These are phyloP conservation scores for Simplicillium sp. DNA, from an alignment of 2,329 filamentous ascomycete species.

Conservation along the genomic window DNA sequence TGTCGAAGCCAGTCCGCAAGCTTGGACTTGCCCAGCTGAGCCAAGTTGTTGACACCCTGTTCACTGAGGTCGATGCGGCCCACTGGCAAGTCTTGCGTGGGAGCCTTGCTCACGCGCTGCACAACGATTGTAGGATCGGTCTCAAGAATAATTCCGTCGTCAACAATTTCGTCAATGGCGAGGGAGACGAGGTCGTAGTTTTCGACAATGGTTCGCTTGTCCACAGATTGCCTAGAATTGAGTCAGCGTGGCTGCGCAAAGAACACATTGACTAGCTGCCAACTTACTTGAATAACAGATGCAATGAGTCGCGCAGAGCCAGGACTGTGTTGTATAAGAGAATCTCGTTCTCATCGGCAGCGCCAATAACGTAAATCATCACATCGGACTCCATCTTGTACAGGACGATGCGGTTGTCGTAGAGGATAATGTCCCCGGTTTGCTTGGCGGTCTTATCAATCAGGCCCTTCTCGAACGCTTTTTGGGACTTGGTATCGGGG, in stretches of 20 bases:
- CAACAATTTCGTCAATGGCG: slow-evolving; percentile 89
- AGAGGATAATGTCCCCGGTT: slow-evolving; percentile 90
- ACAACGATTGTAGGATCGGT: slow-evolving; percentile 93
- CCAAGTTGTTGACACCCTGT: slow-evolving; percentile 88
- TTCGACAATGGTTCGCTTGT: slow-evolving; percentile 96
- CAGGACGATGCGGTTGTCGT: slow-evolving; percentile 91
- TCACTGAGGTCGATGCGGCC: slow-evolving; percentile 93
- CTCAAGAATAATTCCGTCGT: slow-evolving; percentile 94
- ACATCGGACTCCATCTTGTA: slow-evolving; percentile 98
- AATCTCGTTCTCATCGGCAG: slow-evolving; percentile 91
- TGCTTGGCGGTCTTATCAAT: slow-evolving; percentile 95
- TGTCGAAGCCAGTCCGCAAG: slow-evolving; percentile 85
- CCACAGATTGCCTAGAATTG: slow-evolving; percentile 71
- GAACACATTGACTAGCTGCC: not conserved
- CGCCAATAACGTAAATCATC: slow-evolving; percentile 89
- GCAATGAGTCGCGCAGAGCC: slow-evolving; percentile 80
- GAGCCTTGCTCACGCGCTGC: slow-evolving; percentile 84
- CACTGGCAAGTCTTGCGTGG: slow-evolving; percentile 81
- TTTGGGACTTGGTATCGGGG: slow-evolving; percentile 83
- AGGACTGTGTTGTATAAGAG: slow-evolving; percentile 91
- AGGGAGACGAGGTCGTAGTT: slow-evolving; percentile 96
- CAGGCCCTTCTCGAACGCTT: slow-evolving; percentile 91
- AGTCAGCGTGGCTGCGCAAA: slow-evolving; percentile 4
- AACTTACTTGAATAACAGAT: slow-evolving; percentile 80
- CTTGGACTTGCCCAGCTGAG: slow-evolving; percentile 88